Evolutionary conservation across 1,284 basidiomycete genomes (phyloP).

Genomic region (Cryptococcus sp.): DNA sequence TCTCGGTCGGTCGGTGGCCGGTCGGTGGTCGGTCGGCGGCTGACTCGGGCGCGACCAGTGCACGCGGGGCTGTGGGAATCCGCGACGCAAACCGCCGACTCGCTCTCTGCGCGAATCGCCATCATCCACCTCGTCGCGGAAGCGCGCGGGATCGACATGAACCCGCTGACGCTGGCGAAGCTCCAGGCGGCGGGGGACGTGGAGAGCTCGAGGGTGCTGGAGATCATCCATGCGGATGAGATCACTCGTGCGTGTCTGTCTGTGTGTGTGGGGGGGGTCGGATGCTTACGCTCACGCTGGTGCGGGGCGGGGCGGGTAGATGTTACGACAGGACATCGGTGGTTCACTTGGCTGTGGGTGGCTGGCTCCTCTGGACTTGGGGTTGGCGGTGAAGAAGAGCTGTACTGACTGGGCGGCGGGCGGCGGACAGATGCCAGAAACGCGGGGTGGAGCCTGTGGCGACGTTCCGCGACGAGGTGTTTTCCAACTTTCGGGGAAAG

Average conservation of each 20-base stretch:
- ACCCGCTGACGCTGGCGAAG: conserved; percentile 75
- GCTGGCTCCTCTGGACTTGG: not conserved
- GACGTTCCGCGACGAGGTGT: conserved; percentile 72
- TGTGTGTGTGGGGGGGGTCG: not conserved
- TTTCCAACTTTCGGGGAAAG: conserved; percentile 69
- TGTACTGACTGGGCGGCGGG: too few species aligned
- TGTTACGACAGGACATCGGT: conserved; percentile 76
- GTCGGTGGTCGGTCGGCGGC: not conserved
- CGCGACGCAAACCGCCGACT: conserved; percentile 67
- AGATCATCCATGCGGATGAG: conserved; percentile 78
- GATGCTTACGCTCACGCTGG: not conserved
- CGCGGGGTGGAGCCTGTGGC: conserved; percentile 65
- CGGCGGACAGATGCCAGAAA: conserved; percentile 58
- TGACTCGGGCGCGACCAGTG: conserved; percentile 51
- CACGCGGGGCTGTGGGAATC: conserved; percentile 80
- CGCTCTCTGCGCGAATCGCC: conserved; percentile 70
- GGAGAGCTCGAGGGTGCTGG: conserved; percentile 67
- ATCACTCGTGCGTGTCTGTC: conserved; percentile 56
- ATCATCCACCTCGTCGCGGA: conserved; percentile 90
- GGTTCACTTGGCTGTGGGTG: conserved; percentile 68
- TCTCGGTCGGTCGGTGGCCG: too few species aligned
- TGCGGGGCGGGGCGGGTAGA: conserved; percentile 43
- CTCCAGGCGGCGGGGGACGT: conserved; percentile 67
- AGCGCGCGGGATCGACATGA: conserved; percentile 80
- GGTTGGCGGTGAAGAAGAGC: too few species aligned